Conservation (phyloP, 1,284 basidiomycete genomes). For the Gymnopus androsaceus region DNA sequence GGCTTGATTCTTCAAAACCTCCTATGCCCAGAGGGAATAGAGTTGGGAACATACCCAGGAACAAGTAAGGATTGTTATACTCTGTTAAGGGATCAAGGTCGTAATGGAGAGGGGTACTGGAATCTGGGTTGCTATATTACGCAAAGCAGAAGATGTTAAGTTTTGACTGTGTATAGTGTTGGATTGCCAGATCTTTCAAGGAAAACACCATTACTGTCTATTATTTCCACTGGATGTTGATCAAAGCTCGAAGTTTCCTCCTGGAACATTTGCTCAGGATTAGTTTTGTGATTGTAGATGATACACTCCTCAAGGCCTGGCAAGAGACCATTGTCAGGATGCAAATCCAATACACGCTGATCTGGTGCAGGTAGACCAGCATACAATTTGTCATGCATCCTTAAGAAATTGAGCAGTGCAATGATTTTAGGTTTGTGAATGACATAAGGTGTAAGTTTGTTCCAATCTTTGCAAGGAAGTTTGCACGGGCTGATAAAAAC, state of each 20-base stretch:
- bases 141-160: conserved; percentile 23
- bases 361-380: conserved; percentile 15
- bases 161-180: not conserved
- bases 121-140: conserved; percentile 14
- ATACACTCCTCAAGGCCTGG: conserved; percentile 20
- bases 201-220: not conserved
- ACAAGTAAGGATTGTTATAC: conserved; percentile 28
- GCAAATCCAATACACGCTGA: conserved; percentile 11
- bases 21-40: conserved; percentile 35
- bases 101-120: not conserved
- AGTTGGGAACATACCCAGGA: conserved; percentile 33
- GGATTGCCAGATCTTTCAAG: not conserved
- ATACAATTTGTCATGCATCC: not conserved
- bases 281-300: conserved; percentile 12
- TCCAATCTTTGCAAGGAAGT: conserved; percentile 8
- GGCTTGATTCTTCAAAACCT: conserved; percentile 28
- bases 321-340: conserved; percentile 21
- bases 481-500: conserved; percentile 28
- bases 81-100: conserved; percentile 19
- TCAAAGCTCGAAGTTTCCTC: conserved; percentile 23
- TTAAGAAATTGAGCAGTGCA: not conserved
- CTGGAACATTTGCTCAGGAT: conserved; percentile 18
- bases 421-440: not conserved
- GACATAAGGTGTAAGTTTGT: conserved; percentile 12
- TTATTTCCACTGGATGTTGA: conserved; percentile 15